Evolutionary conservation across 192 early-diverging fungal genomes (phyloP).

Genomic region (Umbelopsis sp.): DNA sequence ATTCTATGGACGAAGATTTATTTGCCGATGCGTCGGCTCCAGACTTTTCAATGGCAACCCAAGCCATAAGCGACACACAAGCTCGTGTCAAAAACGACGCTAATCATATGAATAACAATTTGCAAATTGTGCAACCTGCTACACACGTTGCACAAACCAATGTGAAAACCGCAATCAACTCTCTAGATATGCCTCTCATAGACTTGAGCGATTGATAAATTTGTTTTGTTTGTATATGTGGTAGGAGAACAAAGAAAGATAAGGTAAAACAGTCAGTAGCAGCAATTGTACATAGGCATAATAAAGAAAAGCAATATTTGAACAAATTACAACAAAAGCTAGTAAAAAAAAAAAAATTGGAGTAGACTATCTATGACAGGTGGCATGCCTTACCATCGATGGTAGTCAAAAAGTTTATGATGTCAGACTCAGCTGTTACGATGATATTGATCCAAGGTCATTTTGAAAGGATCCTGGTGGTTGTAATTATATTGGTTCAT

Average conservation of each 20-base stretch:
- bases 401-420: background rate
- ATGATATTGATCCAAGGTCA: slow-evolving; percentile 1
- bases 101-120: slow-evolving; percentile 14
- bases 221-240: background rate
- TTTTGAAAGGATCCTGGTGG: slow-evolving; percentile 7
- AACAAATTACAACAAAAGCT: background rate
- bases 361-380: background rate
- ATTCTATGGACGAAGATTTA: slow-evolving; percentile 1
- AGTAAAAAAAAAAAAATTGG: no score
- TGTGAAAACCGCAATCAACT: background rate
- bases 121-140: background rate
- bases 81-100: background rate
- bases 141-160: background rate
- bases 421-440: background rate
- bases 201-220: slow-evolving; percentile 1
- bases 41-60: slow-evolving; percentile 6
- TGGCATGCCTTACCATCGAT: background rate
- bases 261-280: no score
- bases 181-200: background rate
- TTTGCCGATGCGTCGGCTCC: slow-evolving; percentile 9
- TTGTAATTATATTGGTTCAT: slow-evolving; percentile 10
- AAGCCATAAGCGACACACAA: background rate
- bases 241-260: background rate
- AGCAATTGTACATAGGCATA: slow-evolving; percentile 3
- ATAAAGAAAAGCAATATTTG: background rate